Base-by-base conservation (phyloP, 805 yeast genomes). In the Lipomyces lipofer region DNA sequence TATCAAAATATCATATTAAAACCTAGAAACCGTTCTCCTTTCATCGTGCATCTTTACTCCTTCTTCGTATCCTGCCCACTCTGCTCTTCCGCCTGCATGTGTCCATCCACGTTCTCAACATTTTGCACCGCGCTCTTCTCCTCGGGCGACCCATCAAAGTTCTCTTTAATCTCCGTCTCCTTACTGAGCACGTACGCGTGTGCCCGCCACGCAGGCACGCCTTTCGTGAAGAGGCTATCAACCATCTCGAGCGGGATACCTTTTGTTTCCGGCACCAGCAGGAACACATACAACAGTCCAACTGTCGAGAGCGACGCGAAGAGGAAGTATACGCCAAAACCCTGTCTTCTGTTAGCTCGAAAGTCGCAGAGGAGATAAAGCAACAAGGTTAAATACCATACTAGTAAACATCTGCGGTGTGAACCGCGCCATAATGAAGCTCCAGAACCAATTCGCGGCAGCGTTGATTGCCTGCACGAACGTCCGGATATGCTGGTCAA, bases 241-340 rank as follows among this genome's bases (percentile, higher is more conserved):
- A 86, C 75, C 71, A 85, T 88, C 69, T 86, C 94, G 63, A 86
- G 77, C 0, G 91, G 84, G 59, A 82, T 76, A 27, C 81, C 82
- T 71, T 81, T 84, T 3, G 90, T 85, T 66, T 85, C 91, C 1
- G 90, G 87, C 28, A 75, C 69, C 68, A 72, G 69, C 43, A 73
- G 66, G 60, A 77, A 76, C 15, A 80, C 80, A 54, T 86, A 72
- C 67, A 85, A 73, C 77, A 86, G 81, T 52, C 86, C 75, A 1
- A 87, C 86, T 65, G 86, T 64, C 67, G 51, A 45, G 19, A 54
- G 43, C 2, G 54, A 36, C 2, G 54, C 58, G 36, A 54, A 54
- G 24, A 54, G 33, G 17, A 54, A 43, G 36, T 54, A 54, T 22
- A 43, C 58, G 4, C 58, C 58, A 39, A 24, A 49, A 3, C 58